Base-by-base conservation (phyloP, 192 early-diverging fungal genomes). In the Rhizophagus sp. region DNA sequence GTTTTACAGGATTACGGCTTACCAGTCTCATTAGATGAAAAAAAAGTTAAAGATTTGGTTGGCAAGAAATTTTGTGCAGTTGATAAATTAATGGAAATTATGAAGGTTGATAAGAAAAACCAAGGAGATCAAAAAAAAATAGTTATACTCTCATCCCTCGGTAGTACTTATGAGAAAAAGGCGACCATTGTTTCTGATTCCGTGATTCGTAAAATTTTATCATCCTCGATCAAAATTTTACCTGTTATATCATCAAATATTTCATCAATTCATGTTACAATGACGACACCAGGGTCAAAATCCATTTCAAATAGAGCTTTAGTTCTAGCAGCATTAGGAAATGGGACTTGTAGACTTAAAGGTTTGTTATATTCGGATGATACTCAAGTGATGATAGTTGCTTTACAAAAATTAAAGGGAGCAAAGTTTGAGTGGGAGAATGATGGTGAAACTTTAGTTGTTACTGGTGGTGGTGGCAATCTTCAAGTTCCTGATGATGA, bases 221-320 rank as follows among this genome's bases (percentile, higher is more conserved):
- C 94, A 1, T 93, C 92, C 15, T 91, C 93, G 4, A 88, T 94
- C 24, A 83, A 87, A 27, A 91, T 98, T n/a, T 82, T 85, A 10
- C 90, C 94, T 19, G 84, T 91, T 8, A 79, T 84, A 17, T 87
- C 83, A 50, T 12, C 75, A 44, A 62, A 27, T 76, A 50, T 62
- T n/a, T 75, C 79, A 1, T 73, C 81, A 24, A 79, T 84, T 24
- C 71, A 80, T 15, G 88, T 96, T 15, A 83, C 85, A 30, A 85
- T 96, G 30, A 90, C 89, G 8, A 93, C 94, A 5, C 96, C 97
- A 8, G 97, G 97, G 4, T 97, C 96, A 73, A 99, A 99, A 87
- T 98, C 96, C 50, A 96, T 99, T 66, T 98, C 97, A 22, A 99
- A 99, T 89, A 92, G 98, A 78, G 97, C 96, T 24, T 87, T 99